A percentile compares a stretch with the other conserved stretches of the same genome.
Conservation (phyloP, 73 alveolate species). For the Tetrahymena malaccensis region DNA sequence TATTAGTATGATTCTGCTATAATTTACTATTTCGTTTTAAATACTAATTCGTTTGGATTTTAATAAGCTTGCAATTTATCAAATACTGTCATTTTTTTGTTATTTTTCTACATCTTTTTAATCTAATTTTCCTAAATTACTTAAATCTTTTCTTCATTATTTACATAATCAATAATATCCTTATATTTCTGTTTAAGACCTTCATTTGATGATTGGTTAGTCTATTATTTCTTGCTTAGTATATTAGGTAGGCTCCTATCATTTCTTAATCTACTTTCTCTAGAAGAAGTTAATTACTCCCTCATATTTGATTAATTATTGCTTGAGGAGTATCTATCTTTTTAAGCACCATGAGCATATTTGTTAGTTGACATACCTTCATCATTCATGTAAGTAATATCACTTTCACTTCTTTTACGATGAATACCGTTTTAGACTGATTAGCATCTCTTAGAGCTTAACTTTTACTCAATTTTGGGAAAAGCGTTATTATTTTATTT, state of each 20-base stretch:
- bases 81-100: neutral
- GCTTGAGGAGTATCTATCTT: neutral
- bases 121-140: neutral
- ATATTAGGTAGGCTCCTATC: neutral
- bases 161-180: neutral
- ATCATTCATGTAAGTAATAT: neutral
- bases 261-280: neutral
- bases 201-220: neutral
- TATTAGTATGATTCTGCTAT: neutral
- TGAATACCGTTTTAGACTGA: neutral
- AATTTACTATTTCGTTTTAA: neutral
- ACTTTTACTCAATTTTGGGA: neutral
- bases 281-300: neutral
- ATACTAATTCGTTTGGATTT: neutral
- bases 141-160: neutral
- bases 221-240: neutral
- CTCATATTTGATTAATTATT: neutral
- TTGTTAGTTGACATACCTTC: neutral
- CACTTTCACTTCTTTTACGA: neutral
- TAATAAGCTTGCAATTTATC: neutral
- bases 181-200: neutral
- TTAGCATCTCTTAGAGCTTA: neutral
- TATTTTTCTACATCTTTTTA: neutral
- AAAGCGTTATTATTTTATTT: neutral
- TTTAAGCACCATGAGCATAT: neutral